Evolutionary conservation across 2,329 filamentous ascomycete species (phyloP).

Genomic region (Aureobasidium uvarum): DNA sequence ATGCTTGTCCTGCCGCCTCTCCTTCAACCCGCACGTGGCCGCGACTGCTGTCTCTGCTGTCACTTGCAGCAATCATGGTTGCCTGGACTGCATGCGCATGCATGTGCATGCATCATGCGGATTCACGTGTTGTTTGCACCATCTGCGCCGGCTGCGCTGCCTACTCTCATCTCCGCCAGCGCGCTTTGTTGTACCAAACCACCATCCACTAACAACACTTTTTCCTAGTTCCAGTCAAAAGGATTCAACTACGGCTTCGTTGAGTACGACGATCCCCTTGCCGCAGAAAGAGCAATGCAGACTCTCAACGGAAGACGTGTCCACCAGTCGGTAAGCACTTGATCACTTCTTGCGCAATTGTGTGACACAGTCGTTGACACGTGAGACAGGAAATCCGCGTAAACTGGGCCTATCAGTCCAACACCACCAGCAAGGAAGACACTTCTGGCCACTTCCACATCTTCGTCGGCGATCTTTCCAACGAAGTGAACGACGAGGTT

Average conservation of each 20-base stretch:
- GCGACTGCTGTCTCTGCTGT: conserved; percentile 28
- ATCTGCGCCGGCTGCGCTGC: neutral
- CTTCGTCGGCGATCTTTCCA: conserved; percentile 95
- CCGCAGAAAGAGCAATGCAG: conserved; percentile 94
- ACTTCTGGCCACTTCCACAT: conserved; percentile 99
- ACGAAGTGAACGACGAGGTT: conserved; percentile 97
- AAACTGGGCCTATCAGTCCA: conserved; percentile 99
- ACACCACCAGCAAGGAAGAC: conserved; percentile 88
- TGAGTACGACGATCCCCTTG: conserved; percentile 96
- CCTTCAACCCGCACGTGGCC: conserved; percentile 13
- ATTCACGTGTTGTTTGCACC: conserved; percentile 22
- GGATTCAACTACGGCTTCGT: conserved; percentile 99
- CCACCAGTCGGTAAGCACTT: conserved; percentile 77
- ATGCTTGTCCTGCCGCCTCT: conserved; percentile 25
- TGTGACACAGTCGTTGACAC: conserved; percentile 32
- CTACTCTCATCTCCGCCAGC: neutral
- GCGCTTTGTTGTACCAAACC: neutral
- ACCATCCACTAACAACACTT: conserved; percentile 8
- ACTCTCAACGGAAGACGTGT: conserved; percentile 94
- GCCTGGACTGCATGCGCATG: conserved; percentile 24
- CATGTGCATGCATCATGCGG: conserved; percentile 23
- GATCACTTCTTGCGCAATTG: neutral
- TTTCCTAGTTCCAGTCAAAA: conserved; percentile 66
- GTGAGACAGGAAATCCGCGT: conserved; percentile 83
- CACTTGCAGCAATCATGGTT: conserved; percentile 16